A percentile compares a stretch with the other conserved stretches of the same genome.
phyloP scores from a whole-genome alignment of 495 filamentous ascomycete species.

The Pseudomonodictys pantanalensis region DNA sequence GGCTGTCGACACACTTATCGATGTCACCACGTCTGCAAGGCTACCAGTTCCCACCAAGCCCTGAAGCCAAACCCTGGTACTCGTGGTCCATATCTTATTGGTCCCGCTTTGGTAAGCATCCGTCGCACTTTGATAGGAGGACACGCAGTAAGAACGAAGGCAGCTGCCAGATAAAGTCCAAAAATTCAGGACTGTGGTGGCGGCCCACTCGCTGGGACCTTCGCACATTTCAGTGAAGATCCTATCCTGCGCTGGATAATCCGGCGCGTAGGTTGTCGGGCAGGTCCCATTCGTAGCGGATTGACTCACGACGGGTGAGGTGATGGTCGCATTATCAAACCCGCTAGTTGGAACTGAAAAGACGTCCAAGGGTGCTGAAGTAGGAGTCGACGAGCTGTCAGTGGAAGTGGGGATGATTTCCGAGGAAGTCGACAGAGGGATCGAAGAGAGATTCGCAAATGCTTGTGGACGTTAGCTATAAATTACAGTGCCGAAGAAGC shows the following conservation, averaged over 20 bases:
- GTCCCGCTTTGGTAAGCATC: no score
- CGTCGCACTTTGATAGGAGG: no score
- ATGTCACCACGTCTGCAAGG: neutral
- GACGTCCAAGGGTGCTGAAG: no score
- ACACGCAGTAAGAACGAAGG: neutral
- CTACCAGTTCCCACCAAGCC: neutral
- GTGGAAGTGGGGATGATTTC: no score
- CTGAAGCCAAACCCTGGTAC: neutral
- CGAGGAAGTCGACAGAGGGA: no score
- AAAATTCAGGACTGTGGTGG: neutral
- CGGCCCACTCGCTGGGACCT: neutral
- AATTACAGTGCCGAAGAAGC: no score
- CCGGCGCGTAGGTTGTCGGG: conserved; percentile 7
- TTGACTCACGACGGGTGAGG: no score
- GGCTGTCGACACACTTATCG: neutral
- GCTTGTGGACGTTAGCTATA: no score
- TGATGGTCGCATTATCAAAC: no score
- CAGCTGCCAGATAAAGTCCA: neutral
- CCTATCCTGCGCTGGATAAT: neutral
- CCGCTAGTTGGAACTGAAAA: no score
- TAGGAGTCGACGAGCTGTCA: no score
- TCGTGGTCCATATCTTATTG: conserved; percentile 1
- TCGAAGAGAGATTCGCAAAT: no score
- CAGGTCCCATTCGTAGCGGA: neutral
- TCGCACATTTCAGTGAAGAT: neutral